Evolutionary conservation across 768 basidiomycete species (phyloP).

Genomic region (Dioszegia aurantiaca): DNA sequence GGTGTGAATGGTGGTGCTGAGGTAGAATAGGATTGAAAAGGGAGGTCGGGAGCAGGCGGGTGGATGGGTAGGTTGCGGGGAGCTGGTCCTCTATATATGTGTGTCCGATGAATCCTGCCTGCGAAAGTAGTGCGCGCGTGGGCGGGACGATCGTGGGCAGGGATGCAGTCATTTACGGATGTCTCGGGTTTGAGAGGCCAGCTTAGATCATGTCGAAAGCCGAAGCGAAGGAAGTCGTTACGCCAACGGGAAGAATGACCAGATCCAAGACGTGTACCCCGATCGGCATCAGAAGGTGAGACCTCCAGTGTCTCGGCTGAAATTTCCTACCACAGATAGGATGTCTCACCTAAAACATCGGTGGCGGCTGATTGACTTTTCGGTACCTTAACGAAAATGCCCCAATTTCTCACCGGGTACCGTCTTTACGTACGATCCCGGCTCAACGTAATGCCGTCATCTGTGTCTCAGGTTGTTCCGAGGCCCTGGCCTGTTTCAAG

Average conservation of each 20-base stretch:
- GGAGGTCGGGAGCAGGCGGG: slow-evolving; percentile 11
- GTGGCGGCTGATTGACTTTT: too few species aligned
- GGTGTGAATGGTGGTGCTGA: not conserved
- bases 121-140: not conserved
- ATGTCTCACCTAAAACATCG: too few species aligned
- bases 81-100: slow-evolving; percentile 3
- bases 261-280: too few species aligned
- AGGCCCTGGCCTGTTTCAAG: too few species aligned
- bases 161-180: not conserved
- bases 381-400: too few species aligned
- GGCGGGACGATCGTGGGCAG: not conserved
- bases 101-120: not conserved
- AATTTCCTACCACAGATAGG: too few species aligned
- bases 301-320: too few species aligned
- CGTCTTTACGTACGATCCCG: too few species aligned
- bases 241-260: not conserved
- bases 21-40: not conserved
- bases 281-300: too few species aligned
- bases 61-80: slow-evolving; percentile 11
- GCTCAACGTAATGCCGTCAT: too few species aligned
- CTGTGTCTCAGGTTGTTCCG: too few species aligned
- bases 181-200: not conserved
- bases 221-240: not conserved
- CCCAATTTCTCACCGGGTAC: too few species aligned
- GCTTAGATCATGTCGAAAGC: not conserved